Evolutionary conservation across 495 filamentous ascomycete species (phyloP), one percentile per base, ranked within the genome.

Genomic region (Penicillium cataractarum): DNA sequence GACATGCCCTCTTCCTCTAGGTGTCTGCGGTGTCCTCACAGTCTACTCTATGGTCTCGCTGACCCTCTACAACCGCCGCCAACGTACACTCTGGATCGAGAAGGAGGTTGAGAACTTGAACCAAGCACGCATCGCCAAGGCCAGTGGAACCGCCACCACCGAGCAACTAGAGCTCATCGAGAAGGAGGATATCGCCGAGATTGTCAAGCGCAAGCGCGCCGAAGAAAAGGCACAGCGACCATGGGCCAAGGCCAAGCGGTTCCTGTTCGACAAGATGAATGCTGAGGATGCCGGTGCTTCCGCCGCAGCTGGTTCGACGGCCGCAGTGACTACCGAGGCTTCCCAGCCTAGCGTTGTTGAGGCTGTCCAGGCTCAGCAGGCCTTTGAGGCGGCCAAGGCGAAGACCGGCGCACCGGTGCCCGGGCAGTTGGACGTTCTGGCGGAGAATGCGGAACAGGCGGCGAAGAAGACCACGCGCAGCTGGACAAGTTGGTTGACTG

Each of bases 21-120:
- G 87, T 55, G 71, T 97, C 65, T 86, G 87, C 63, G 87, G 83
- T 65, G 83, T 88, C 56, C 84, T 94, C 39, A 92, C 91, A 22
- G 81, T 87, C 58, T 95, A 92, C 79, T 89, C 94, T 7, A 83
- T 93, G 56, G 83, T 84, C 70, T 93, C 97, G 75, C 90, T 99
- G 86, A 86, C 95, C 31, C 73, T 91, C 46, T 90, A 94, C 79
- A 97, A 97, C 80, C 89, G 91, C 42, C 80, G 82, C 50, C 86
- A 89, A 74, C 82, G 83, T 55, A 78, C 78, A 61, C 86, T 91
- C 59, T 93, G 78, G 78, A 73, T 88, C 74, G 83, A 87, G 71
- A 82, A 83, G 53, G 80, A 89, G 68, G 82, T 90, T 66, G 82
- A 82, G 69, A 79, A 78, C 35, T 69, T 90, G 40, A 83, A 86